Percentiles rank a stretch among this genome's conserved stretches.
Conservation (phyloP, 345 rosid genomes). For the Lepidium aucheri region DNA sequence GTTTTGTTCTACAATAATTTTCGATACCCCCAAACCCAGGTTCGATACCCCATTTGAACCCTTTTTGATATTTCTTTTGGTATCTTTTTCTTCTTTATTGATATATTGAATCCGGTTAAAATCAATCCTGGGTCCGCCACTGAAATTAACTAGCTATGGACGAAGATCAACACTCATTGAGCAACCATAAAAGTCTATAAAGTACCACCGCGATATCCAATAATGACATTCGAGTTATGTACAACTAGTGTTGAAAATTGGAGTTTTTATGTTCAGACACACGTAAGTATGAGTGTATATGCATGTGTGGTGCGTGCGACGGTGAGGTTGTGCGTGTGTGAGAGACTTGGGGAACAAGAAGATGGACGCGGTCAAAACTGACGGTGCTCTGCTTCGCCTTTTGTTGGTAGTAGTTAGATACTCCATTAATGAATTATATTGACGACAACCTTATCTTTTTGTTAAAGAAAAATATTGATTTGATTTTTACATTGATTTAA, state of each 20-base stretch:
- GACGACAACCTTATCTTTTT: not conserved
- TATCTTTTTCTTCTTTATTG: no score
- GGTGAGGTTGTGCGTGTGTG: not conserved
- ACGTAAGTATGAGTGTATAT: not conserved
- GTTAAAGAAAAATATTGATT: not conserved
- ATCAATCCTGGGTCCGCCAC: no score
- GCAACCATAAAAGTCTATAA: not conserved
- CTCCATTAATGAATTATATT: slow-evolving; percentile 1
- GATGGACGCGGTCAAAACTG: slow-evolving; percentile 23
- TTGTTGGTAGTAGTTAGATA: slow-evolving; percentile 21
- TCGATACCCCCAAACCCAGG: no score
- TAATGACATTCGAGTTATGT: not conserved
- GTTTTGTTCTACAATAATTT: no score
- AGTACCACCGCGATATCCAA: slow-evolving; percentile 1
- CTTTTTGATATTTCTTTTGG: no score
- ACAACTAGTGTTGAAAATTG: no score
- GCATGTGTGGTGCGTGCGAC: slow-evolving; percentile 11
- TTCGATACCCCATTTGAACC: no score
- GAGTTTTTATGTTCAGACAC: not conserved
- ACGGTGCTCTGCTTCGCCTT: slow-evolving; percentile 19
- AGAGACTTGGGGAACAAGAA: slow-evolving; percentile 24
- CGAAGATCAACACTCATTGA: not conserved
- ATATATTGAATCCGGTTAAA: no score
- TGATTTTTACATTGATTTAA: not conserved
- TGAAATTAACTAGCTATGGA: no score